Percentiles rank a stretch among this genome's conserved stretches.
Conservation (phyloP, 2,329 filamentous ascomycete species). For the Grosmannia serpens region DNA sequence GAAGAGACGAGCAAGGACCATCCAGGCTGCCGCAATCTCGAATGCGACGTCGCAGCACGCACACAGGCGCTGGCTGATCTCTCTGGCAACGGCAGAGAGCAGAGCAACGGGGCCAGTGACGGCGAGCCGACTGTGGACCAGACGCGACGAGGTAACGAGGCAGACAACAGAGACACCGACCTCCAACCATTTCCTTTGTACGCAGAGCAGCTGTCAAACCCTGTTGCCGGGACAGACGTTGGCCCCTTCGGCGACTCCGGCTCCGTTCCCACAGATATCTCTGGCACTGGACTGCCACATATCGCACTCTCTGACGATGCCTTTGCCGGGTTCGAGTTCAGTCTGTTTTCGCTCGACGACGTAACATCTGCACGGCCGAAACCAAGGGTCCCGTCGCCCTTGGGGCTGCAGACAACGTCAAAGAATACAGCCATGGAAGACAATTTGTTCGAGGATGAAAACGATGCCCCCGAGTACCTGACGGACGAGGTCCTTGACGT, state of each 20-base stretch:
- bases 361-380: constrained; percentile 19
- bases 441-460: constrained; percentile 34
- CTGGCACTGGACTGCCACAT: background rate
- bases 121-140: no score
- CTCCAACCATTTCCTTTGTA: background rate
- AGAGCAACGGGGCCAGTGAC: background rate
- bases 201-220: background rate
- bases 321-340: constrained; percentile 19
- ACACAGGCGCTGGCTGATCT: constrained; percentile 6
- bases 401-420: constrained; percentile 29
- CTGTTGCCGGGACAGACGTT: no score
- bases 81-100: background rate
- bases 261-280: background rate
- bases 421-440: constrained; percentile 37
- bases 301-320: constrained; percentile 8
- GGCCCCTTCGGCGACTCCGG: background rate
- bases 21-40: background rate
- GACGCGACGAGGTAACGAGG: background rate
- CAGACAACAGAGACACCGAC: background rate
- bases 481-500: constrained; percentile 27
- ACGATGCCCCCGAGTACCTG: constrained; percentile 21
- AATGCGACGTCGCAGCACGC: background rate
- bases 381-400: constrained; percentile 17
- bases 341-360: constrained; percentile 23
- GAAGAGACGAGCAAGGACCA: background rate